These are phyloP conservation scores for Fusarium tanahbumbuense DNA, from an alignment of 2,329 filamentous ascomycete species.

Conservation along the genomic window DNA sequence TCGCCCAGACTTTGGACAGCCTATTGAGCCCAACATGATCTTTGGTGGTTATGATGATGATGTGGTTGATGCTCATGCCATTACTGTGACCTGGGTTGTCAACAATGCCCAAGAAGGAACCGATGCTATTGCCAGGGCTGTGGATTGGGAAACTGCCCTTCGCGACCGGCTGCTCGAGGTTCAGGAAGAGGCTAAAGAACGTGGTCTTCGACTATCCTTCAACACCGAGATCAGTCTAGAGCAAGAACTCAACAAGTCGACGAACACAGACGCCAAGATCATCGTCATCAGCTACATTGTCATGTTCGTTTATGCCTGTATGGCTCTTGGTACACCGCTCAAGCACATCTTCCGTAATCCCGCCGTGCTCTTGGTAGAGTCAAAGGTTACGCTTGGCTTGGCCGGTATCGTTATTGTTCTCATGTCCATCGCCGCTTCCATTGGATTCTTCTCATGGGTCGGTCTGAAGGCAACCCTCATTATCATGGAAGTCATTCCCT, in stretches of 20 bases:
- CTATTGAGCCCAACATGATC: constrained; percentile 85
- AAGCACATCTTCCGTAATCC: constrained; percentile 84
- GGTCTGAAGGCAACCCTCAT: constrained; percentile 96
- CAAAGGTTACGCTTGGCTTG: constrained; percentile 95
- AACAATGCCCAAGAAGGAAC: constrained; percentile 85
- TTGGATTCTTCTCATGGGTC: constrained; percentile 91
- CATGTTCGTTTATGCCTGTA: constrained; percentile 97
- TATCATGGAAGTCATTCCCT: constrained; percentile 98
- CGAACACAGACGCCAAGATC: constrained; percentile 98
- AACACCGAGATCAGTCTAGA: constrained; percentile 95
- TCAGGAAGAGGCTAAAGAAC: constrained; percentile 80
- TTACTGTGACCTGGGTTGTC: constrained; percentile 95
- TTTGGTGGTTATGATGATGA: constrained; percentile 82
- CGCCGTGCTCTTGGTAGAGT: constrained; percentile 87
- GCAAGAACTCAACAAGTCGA: constrained; percentile 96
- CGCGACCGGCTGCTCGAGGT: constrained; percentile 79
- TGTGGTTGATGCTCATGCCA: constrained; percentile 78
- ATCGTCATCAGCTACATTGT: constrained; percentile 96
- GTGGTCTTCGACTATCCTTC: constrained; percentile 90
- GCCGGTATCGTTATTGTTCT: constrained; percentile 94
- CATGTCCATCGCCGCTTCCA: constrained; percentile 96
- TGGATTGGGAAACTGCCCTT: constrained; percentile 89
- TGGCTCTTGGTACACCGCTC: constrained; percentile 89
- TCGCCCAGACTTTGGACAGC: constrained; percentile 88
- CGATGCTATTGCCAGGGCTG: constrained; percentile 75